A percentile compares a stretch with the other conserved stretches of the same genome.
Evolutionary conservation across 1,284 basidiomycete species (phyloP).

Genomic region (Filobasidium uniguttulatum): DNA sequence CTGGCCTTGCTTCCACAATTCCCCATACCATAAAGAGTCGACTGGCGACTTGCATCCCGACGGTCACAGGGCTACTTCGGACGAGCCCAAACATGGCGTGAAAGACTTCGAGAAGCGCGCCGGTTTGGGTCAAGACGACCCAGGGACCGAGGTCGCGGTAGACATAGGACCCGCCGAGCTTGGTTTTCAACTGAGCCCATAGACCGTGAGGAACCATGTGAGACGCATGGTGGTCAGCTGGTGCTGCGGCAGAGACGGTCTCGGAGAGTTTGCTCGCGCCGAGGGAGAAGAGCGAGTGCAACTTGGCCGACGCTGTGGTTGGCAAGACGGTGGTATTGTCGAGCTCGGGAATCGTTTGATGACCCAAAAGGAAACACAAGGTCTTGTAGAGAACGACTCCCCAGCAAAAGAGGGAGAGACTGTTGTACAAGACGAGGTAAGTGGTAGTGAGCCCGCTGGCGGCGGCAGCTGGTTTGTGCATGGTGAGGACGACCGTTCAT

Average conservation of each 20-base stretch:
- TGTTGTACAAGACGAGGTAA: constrained; percentile 15
- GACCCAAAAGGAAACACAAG: constrained; percentile 5
- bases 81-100: constrained; percentile 75
- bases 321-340: constrained; percentile 2
- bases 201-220: constrained; percentile 8
- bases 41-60: constrained; percentile 71
- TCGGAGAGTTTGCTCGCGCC: constrained; percentile 1
- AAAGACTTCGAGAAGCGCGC: constrained; percentile 64
- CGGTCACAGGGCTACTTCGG: constrained; percentile 64
- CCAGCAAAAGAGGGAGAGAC: constrained; percentile 11
- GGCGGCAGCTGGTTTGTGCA: not conserved
- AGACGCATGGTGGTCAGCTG: constrained; percentile 1
- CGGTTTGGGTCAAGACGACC: constrained; percentile 64
- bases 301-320: constrained; percentile 3
- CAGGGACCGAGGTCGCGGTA: constrained; percentile 44
- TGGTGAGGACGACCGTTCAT: not conserved
- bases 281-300: constrained; percentile 4
- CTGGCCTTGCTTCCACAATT: constrained; percentile 47
- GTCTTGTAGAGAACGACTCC: constrained; percentile 11
- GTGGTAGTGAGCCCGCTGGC: constrained; percentile 4
- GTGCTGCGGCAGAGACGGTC: not conserved
- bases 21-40: constrained; percentile 81
- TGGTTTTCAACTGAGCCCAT: constrained; percentile 39
- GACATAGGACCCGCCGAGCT: constrained; percentile 41
- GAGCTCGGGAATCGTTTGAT: not conserved